phyloP scores from a whole-genome alignment of 83 land plant species.

The Picea abies region DNA sequence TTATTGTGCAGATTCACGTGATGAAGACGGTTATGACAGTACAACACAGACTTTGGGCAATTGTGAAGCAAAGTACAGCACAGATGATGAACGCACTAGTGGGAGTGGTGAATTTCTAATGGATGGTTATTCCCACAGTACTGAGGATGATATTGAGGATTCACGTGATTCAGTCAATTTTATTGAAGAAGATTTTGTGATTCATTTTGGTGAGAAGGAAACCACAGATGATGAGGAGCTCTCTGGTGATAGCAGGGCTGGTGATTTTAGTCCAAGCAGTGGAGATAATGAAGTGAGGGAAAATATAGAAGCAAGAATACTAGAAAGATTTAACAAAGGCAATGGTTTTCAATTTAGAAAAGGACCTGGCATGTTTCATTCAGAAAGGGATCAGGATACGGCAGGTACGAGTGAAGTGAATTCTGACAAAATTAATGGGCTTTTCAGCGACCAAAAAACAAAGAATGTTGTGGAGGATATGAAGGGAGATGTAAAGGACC shows the following conservation, averaged over 20 bases:
- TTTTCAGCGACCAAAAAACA: background rate
- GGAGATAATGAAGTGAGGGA: constrained; percentile 1
- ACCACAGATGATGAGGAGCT: constrained; percentile 14
- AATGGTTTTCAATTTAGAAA: constrained; percentile 5
- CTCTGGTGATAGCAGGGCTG: constrained; percentile 4
- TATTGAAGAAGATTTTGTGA: constrained; percentile 58
- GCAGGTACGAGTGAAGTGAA: constrained; percentile 4
- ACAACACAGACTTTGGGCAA: constrained; percentile 11
- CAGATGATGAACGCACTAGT: constrained; percentile 30
- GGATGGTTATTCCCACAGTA: constrained; percentile 1
- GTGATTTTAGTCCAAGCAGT: constrained; percentile 12
- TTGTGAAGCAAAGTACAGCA: constrained; percentile 24
- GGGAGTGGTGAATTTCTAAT: constrained; percentile 8
- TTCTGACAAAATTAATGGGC: background rate
- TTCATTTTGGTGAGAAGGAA: constrained; percentile 35
- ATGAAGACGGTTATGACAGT: constrained; percentile 4
- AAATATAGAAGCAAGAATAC: background rate
- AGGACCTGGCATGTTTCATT: background rate
- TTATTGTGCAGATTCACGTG: constrained; percentile 23
- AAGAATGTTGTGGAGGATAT: background rate
- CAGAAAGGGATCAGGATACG: background rate
- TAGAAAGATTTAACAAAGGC: background rate
- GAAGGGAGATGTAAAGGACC: constrained; percentile 3
- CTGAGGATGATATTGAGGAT: background rate
- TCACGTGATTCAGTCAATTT: constrained; percentile 32